Base-by-base conservation (phyloP, 2,329 filamentous ascomycete genomes). In the Ophiognomonia clavigignenti-juglandacearum region DNA sequence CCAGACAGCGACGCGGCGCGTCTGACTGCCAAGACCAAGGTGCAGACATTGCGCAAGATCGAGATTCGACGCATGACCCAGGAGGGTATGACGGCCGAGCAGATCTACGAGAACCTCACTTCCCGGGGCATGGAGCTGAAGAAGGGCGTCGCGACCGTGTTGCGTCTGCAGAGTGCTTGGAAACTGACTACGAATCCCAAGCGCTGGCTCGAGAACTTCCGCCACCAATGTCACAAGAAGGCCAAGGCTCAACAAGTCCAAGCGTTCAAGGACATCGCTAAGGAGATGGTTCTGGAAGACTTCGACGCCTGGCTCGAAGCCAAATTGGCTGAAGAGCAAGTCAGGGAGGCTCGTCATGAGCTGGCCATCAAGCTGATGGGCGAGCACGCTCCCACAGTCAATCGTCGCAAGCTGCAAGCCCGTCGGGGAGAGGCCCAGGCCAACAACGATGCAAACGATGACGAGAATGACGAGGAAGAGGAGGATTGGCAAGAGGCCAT, bases 21-120 rank as follows among this genome's bases (percentile, higher is more conserved):
- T 23, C 48, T 45, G 9, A 45, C 47, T 16, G 47, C 39, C 44
- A 50, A 50, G 39, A 39, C 40, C 14, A 43, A 42, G 24, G 31
- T 45, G 4, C 49, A 52, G 39, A 39, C 49, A 1, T 24, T 43
- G 41, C 50, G 45, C 31, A 53, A 53, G 39, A 41, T 41, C 13
- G 54, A 56, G 29, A 44, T 56, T 20, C 54, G 47, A n/a, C 50
- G 48, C 32, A 53, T 56, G 54, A 51, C 54, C 19, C 19, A 47
- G n/a, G 50, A 54, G 29, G 51, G 50, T 5, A 48, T 56, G 31
- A 32, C 51, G 2, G 31, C 51, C 6, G 50, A 51, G 16, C 41
- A 53, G 6, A 54, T 56, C 24, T 52, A 47, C 11, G 37, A 43
- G 22, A 50, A 45, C 27, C 39, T 56, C 45, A 45, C 48, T 9